Base-by-base conservation (phyloP, 306 rosid species). In the Senna tora region DNA sequence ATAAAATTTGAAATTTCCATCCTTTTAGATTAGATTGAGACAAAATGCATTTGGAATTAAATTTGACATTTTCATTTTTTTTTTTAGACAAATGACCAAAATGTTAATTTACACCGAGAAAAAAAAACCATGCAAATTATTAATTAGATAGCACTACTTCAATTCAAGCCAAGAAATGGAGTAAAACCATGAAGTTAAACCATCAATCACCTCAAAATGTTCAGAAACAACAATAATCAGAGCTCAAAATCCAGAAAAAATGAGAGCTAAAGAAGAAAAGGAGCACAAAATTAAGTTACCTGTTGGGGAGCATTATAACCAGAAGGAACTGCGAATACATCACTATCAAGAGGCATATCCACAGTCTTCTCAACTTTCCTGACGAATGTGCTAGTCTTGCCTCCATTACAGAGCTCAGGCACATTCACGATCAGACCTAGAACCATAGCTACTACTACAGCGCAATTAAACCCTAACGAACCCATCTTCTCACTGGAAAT, bases 301-400 rank as follows among this genome's bases (percentile, higher is more conserved):
- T 91, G 98, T 17, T 91, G 96, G 4, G 98, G 92, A 60, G 96
- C 84, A 75, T 93, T 93, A 25, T 81, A 80, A 17, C 97, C 96
- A 1, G 85, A 54, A 69, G 98, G 96, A 5, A 76, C 75, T 22
- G 52, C 66, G 70, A 89, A 93, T 1, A 89, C 97, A n/a, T 87
- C 92, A 7, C 92, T 85, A 47, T 94, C 60, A 12, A 83, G 45
- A 0, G 87, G 83, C 85, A 90, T 87, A 65, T 93, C 98, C 5
- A 4, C 2, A 0, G 81, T 25, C 36, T 77, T 76, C 68, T 84
- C 86, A 5, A 38, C 69, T 50, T 67, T 54, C 79, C 98, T 79
- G 15, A 84, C 61, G 53, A 73, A 90, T 36, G 7, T 11, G 69
- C 97, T 89, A 3, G 94, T 89, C 6, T 49, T 45, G 33, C 96